phyloP scores from a whole-genome alignment of 2,329 filamentous ascomycete genomes.

The Penicillium hesseltinei region DNA sequence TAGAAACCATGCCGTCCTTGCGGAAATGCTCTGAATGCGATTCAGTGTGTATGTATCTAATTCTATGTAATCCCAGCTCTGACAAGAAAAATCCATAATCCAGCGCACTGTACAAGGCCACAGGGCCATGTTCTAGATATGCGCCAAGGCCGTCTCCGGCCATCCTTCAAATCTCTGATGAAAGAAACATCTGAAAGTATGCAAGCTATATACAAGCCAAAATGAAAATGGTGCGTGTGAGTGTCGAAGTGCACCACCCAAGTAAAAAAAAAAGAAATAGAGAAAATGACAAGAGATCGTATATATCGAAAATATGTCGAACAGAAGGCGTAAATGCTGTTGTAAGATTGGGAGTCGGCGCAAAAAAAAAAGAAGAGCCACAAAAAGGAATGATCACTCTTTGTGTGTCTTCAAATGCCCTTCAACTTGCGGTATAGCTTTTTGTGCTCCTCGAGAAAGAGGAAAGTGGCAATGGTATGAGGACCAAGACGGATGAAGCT shows the following conservation, averaged over 20 bases:
- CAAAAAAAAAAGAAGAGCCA: background rate
- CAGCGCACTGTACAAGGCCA: constrained; percentile 12
- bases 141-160: background rate
- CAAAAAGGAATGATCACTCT: constrained; percentile 13
- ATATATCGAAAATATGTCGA: constrained; percentile 14
- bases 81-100: constrained; percentile 8
- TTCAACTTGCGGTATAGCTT: constrained; percentile 56
- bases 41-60: constrained; percentile 24
- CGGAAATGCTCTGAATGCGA: constrained; percentile 17
- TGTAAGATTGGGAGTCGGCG: constrained; percentile 1
- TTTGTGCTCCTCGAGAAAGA: constrained; percentile 68
- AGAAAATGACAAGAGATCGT: constrained; percentile 9
- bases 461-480: constrained; percentile 64
- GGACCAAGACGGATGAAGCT: constrained; percentile 65
- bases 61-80: constrained; percentile 21
- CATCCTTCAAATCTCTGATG: background rate
- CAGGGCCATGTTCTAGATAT: background rate
- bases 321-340: constrained; percentile 8
- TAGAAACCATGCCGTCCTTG: constrained; percentile 7
- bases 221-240: constrained; percentile 11
- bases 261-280: constrained; percentile 14
- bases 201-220: constrained; percentile 26
- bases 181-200: constrained; percentile 14
- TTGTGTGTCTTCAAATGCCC: constrained; percentile 38
- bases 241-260: constrained; percentile 16